phyloP scores from a whole-genome alignment of 2,329 filamentous ascomycete species.

The Coniella vitis region DNA sequence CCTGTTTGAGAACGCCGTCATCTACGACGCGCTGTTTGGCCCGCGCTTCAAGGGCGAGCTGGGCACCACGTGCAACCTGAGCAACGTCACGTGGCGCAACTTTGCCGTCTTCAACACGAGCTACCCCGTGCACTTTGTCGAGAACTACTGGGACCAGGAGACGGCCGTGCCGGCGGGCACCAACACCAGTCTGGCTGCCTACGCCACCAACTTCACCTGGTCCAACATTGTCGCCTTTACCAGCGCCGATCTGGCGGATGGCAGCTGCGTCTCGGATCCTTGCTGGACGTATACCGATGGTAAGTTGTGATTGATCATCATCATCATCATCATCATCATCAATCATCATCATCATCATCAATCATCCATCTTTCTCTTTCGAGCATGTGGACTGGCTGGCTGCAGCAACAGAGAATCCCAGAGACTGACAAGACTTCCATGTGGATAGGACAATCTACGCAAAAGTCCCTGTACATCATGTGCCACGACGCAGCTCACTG shows the following conservation, averaged over 20 bases:
- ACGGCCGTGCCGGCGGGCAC: slow-evolving; percentile 6
- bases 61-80: slow-evolving; percentile 20
- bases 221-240: slow-evolving; percentile 17
- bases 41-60: slow-evolving; percentile 20
- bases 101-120: slow-evolving; percentile 18
- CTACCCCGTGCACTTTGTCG: slow-evolving; percentile 21
- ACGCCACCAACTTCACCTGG: slow-evolving; percentile 18
- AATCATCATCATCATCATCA: no score
- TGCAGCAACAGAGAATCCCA: no score
- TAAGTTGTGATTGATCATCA: not conserved
- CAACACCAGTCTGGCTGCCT: slow-evolving; percentile 17
- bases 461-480: slow-evolving; percentile 18
- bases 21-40: slow-evolving; percentile 18
- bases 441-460: slow-evolving; percentile 13
- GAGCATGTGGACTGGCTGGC: no score
- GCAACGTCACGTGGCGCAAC: slow-evolving; percentile 19
- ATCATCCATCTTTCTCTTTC: no score
- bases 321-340: no score
- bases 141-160: slow-evolving; percentile 20
- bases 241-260: slow-evolving; percentile 13
- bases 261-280: slow-evolving; percentile 19
- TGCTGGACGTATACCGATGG: slow-evolving; percentile 19
- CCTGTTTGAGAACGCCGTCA: slow-evolving; percentile 19
- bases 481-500: slow-evolving; percentile 18
- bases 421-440: no score